Conservation (phyloP, 805 yeast species). For the Hanseniaspora jakobsenii region DNA sequence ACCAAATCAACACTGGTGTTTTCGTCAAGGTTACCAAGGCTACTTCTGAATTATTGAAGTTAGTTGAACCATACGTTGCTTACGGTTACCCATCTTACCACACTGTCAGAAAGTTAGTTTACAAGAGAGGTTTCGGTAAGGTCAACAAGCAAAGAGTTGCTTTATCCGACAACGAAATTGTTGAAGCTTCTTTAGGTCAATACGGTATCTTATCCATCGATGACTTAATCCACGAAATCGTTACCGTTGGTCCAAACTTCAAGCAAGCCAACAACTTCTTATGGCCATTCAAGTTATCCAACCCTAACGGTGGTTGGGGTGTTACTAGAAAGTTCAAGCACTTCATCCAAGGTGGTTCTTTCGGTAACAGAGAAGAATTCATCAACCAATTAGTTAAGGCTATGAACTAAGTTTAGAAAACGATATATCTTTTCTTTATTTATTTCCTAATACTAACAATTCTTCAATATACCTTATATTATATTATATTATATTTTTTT, state of each 20-base stretch:
- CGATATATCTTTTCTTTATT: neutral
- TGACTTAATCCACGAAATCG: constrained; percentile 91
- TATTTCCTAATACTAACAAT: constrained; percentile 1
- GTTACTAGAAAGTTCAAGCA: constrained; percentile 92
- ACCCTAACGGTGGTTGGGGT: constrained; percentile 98
- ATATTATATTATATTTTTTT: neutral
- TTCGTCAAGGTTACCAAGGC: constrained; percentile 94
- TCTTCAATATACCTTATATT: constrained; percentile 3
- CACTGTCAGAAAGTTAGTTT: constrained; percentile 80
- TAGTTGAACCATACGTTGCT: constrained; percentile 93
- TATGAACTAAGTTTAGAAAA: constrained; percentile 54
- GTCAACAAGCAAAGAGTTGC: constrained; percentile 91
- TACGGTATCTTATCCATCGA: constrained; percentile 86
- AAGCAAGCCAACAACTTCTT: constrained; percentile 96
- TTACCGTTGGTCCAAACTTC: constrained; percentile 96
- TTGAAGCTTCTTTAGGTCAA: constrained; percentile 80
- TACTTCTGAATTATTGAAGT: constrained; percentile 78
- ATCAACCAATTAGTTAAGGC: constrained; percentile 88
- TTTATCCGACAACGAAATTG: constrained; percentile 73
- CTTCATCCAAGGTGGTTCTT: constrained; percentile 95
- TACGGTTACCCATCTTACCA: constrained; percentile 94
- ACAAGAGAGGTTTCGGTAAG: constrained; percentile 98
- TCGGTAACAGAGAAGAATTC: constrained; percentile 96
- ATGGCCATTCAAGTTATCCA: constrained; percentile 95
- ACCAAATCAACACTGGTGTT: constrained; percentile 90